Conservation (phyloP, 345 rosid species). For the Combretum micranthum region DNA sequence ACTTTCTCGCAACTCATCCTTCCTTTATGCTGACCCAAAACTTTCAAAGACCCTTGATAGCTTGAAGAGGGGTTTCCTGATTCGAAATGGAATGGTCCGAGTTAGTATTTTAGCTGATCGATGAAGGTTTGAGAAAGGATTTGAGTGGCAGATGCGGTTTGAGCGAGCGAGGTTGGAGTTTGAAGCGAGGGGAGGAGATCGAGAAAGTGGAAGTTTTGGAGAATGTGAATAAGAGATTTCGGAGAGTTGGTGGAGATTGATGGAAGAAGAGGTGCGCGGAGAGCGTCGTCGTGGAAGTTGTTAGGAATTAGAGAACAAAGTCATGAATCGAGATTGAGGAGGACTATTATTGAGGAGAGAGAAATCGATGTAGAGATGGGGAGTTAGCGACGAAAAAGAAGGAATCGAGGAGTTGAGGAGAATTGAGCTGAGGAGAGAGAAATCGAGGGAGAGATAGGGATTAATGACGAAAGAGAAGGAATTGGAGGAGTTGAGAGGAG, state of each 20-base stretch:
- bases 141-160: conserved; percentile 20
- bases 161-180: conserved; percentile 4
- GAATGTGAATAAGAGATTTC: too few species aligned
- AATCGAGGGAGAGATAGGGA: conserved; percentile 9
- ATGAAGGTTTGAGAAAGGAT: conserved; percentile 9
- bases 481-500: conserved; percentile 14
- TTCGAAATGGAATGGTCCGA: conserved; percentile 10
- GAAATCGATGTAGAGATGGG: too few species aligned
- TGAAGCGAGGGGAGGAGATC: conserved; percentile 5
- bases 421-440: conserved; percentile 19
- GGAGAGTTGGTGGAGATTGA: conserved; percentile 5
- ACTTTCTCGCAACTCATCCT: too few species aligned
- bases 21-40: too few species aligned
- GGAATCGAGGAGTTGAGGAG: too few species aligned
- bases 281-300: conserved; percentile 3
- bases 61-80: conserved; percentile 10
- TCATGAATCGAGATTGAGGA: background rate
- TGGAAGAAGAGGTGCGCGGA: conserved; percentile 8
- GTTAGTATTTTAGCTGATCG: conserved; percentile 1
- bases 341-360: too few species aligned
- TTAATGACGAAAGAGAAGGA: conserved; percentile 16
- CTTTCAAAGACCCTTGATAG: too few species aligned
- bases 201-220: conserved; percentile 6
- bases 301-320: background rate
- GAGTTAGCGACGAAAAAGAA: too few species aligned